Conservation (phyloP, 768 basidiomycete genomes). For the Boletus huronensis region DNA sequence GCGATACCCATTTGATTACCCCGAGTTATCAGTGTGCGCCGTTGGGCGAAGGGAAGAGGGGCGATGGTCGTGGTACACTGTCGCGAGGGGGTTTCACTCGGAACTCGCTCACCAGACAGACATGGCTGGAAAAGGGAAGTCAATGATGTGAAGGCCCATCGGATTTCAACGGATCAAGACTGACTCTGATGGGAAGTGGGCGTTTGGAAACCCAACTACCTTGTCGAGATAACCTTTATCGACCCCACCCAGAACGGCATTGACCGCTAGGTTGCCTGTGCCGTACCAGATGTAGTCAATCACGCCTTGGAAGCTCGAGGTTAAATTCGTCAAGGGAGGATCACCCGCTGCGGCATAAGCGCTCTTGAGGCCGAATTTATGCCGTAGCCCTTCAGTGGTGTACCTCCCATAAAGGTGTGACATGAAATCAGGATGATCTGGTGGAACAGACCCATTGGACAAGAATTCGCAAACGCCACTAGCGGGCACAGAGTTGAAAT, state of each 20-base stretch:
- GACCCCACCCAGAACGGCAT: conserved; percentile 84
- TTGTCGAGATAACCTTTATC: conserved; percentile 82
- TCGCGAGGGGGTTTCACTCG: conserved; percentile 73
- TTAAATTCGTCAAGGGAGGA: conserved; percentile 82
- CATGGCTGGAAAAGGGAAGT: conserved; percentile 48
- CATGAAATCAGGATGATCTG: conserved; percentile 90
- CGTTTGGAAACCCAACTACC: conserved; percentile 94
- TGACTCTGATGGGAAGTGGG: conserved; percentile 95
- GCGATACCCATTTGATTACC: conserved; percentile 3
- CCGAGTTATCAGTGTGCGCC: conserved; percentile 28
- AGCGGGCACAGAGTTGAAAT: conserved; percentile 86
- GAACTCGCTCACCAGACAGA: conserved; percentile 71
- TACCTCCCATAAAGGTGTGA: conserved; percentile 87
- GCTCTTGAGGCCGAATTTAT: conserved; percentile 78
- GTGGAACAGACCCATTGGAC: conserved; percentile 60
- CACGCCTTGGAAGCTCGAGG: conserved; percentile 79
- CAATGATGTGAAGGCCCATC: background rate
- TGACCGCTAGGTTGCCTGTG: conserved; percentile 66
- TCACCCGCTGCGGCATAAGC: conserved; percentile 67
- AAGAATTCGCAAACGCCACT: conserved; percentile 94
- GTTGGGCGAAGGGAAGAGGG: conserved; percentile 38
- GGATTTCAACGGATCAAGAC: conserved; percentile 34
- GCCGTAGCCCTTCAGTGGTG: conserved; percentile 84
- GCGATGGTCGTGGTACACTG: conserved; percentile 33
- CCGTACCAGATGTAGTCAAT: conserved; percentile 97